Conservation (phyloP, 371 early-diverging fungal genomes). For the Thermomucor indicae-seudaticae region DNA sequence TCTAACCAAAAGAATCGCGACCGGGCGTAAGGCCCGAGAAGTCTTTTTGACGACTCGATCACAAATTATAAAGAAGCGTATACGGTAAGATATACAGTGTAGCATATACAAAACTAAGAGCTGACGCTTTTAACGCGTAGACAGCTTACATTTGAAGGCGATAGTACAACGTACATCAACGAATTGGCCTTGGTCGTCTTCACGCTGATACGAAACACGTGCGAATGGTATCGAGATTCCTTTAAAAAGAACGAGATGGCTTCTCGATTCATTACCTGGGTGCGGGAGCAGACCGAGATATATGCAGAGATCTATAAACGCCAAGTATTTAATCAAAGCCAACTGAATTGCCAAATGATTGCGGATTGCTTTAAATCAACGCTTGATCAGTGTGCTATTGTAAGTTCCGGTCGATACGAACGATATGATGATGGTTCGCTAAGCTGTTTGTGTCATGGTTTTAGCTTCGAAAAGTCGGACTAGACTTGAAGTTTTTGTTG, state of each 20-base stretch:
- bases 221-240: conserved; percentile 90
- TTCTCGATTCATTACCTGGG: conserved; percentile 92
- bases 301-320: conserved; percentile 84
- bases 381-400: conserved; percentile 68
- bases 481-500: conserved; percentile 84
- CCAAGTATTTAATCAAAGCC: conserved; percentile 80
- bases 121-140: conserved; percentile 28
- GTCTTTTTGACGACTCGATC: conserved; percentile 74
- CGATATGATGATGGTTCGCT: too few relatives aligned
- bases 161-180: conserved; percentile 77
- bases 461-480: conserved; percentile 66
- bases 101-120: too few relatives aligned
- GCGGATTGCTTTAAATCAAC: conserved; percentile 81
- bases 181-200: conserved; percentile 87
- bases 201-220: conserved; percentile 85
- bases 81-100: conserved; percentile 46
- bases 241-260: conserved; percentile 87
- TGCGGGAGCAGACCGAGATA: conserved; percentile 75
- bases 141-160: conserved; percentile 84
- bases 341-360: conserved; percentile 74
- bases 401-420: too few relatives aligned
- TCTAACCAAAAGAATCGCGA: neutral
- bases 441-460: too few relatives aligned
- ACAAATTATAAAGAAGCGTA: conserved; percentile 74
- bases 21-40: conserved; percentile 53